Evolutionary conservation across 306 rosid species (phyloP).

Genomic region (Delonix regia): DNA sequence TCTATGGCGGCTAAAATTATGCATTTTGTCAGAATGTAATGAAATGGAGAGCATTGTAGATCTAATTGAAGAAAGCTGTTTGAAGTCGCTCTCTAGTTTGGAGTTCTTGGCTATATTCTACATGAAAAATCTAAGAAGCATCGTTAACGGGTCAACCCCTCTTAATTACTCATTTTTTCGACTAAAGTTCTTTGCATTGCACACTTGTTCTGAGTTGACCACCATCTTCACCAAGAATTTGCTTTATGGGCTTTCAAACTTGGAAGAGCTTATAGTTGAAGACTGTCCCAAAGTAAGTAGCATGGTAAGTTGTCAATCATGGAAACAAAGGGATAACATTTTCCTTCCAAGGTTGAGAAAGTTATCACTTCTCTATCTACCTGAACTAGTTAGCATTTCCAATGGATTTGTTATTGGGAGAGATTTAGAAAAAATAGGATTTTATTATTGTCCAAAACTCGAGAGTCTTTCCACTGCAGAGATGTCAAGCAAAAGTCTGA

Average conservation of each 20-base stretch:
- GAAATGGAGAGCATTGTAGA: not conserved
- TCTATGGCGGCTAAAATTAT: not conserved
- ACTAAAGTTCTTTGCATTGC: not conserved
- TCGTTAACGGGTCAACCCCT: not conserved
- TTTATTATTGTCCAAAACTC: conserved; percentile 8
- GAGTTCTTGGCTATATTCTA: not conserved
- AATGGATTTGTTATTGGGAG: not conserved
- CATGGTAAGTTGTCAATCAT: not conserved
- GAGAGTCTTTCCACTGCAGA: not conserved
- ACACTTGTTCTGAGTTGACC: conserved; percentile 2
- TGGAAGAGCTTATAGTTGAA: conserved; percentile 1
- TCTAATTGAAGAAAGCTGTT: too few species aligned
- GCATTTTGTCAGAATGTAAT: not conserved
- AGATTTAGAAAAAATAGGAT: not conserved
- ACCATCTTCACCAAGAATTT: not conserved
- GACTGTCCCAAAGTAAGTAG: not conserved
- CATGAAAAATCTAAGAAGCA: conserved; percentile 6
- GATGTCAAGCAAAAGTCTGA: not conserved
- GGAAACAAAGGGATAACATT: not conserved
- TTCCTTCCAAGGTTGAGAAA: conserved; percentile 2
- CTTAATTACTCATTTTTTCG: too few species aligned
- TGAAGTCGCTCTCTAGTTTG: not conserved
- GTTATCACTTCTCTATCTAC: not conserved
- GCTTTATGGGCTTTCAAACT: not conserved
- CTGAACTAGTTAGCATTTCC: not conserved